phyloP scores from a whole-genome alignment of 495 filamentous ascomycete genomes.

The Neurospora pannonica region DNA sequence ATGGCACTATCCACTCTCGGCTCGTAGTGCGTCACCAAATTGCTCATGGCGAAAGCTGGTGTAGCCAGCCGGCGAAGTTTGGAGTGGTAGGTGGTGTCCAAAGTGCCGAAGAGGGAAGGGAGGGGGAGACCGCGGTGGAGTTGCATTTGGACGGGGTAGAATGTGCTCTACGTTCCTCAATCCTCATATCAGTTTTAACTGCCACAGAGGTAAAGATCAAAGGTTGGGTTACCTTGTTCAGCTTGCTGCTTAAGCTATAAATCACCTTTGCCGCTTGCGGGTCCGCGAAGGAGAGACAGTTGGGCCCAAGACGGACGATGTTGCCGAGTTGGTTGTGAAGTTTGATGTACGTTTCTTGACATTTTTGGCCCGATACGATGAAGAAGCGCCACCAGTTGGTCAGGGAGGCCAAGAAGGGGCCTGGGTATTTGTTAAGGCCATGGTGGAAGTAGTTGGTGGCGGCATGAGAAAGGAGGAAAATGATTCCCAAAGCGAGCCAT shows the following conservation, averaged over 20 bases:
- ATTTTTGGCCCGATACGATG: slow-evolving; percentile 4
- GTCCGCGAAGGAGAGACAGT: slow-evolving; percentile 25
- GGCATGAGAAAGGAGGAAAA: neutral
- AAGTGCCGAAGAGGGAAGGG: slow-evolving; percentile 18
- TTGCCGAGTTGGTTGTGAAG: slow-evolving; percentile 25
- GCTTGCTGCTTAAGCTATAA: slow-evolving; percentile 13
- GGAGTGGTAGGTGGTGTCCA: slow-evolving; percentile 17
- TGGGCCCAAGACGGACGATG: slow-evolving; percentile 27
- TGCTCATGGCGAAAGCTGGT: slow-evolving; percentile 43
- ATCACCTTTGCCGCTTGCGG: slow-evolving; percentile 15
- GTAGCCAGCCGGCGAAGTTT: slow-evolving; percentile 28
- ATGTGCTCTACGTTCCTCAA: slow-evolving; percentile 4
- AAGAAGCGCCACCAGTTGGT: slow-evolving; percentile 12
- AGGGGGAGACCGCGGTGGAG: slow-evolving; percentile 9
- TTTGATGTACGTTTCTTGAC: slow-evolving; percentile 9
- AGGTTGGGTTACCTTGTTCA: slow-evolving; percentile 14
- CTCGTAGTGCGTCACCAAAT: slow-evolving; percentile 43
- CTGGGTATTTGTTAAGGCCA: neutral
- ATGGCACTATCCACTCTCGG: slow-evolving; percentile 44
- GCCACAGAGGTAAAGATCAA: too few species aligned
- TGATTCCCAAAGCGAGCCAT: neutral
- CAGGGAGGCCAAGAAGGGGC: slow-evolving; percentile 14
- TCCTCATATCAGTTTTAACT: neutral
- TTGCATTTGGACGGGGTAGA: slow-evolving; percentile 21
- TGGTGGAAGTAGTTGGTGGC: neutral